A percentile compares a stretch with the other conserved stretches of the same genome.
These are phyloP conservation scores for Trichoderma harzianum DNA, from an alignment of 2,329 filamentous ascomycete genomes.

Conservation along the genomic window DNA sequence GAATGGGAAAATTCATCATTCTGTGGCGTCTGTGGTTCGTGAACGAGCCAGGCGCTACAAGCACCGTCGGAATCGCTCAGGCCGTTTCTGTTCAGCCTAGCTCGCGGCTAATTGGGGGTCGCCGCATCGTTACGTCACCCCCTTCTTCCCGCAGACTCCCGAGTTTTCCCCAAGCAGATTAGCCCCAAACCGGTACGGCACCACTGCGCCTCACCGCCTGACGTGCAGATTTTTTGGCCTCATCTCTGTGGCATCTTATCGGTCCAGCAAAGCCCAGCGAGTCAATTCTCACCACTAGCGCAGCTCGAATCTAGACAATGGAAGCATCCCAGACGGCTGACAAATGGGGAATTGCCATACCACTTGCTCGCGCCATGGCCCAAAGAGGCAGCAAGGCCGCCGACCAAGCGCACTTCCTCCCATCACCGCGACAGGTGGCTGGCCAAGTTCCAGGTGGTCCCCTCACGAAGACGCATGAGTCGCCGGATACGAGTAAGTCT, in stretches of 20 bases:
- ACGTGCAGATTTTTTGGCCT: slow-evolving; percentile 20
- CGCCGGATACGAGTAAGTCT: slow-evolving; percentile 15
- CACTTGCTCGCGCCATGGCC: slow-evolving; percentile 11
- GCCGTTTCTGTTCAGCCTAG: neutral
- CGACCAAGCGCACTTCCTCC: neutral
- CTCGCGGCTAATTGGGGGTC: slow-evolving; percentile 10
- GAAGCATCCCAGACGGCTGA: slow-evolving; percentile 15
- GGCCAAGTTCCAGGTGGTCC: neutral
- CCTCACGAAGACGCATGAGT: neutral
- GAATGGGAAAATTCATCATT: neutral
- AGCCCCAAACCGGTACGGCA: neutral
- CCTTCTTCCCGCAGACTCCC: neutral
- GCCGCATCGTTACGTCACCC: slow-evolving; percentile 15
- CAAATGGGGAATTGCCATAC: slow-evolving; percentile 14
- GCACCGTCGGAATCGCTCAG: slow-evolving; percentile 4
- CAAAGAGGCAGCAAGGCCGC: slow-evolving; percentile 25
- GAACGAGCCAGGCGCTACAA: neutral
- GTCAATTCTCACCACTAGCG: slow-evolving; percentile 18
- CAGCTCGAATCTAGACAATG: slow-evolving; percentile 7
- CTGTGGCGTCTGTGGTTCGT: neutral
- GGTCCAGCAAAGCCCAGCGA: slow-evolving; percentile 2
- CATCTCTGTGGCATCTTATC: slow-evolving; percentile 14
- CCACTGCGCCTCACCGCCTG: slow-evolving; percentile 20
- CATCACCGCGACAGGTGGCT: slow-evolving; percentile 7
- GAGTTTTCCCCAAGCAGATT: slow-evolving; percentile 10